These are phyloP conservation scores for Zea luxurians DNA, from an alignment of 176 grass and related monocot species.

Conservation along the genomic window DNA sequence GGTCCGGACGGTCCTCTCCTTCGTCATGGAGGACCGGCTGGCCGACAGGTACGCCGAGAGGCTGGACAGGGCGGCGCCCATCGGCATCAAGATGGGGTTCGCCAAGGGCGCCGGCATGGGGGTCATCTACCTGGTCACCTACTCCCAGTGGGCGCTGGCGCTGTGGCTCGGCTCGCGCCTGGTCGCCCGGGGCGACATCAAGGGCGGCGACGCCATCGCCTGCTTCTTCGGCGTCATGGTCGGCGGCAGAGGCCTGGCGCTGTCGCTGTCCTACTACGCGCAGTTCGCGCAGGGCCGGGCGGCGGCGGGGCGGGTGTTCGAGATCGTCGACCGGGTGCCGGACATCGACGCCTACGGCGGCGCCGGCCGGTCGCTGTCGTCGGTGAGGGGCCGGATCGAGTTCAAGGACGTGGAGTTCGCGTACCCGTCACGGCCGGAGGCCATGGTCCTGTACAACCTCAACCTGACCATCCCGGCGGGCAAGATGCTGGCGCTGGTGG, in stretches of 20 bases:
- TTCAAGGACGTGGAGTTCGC: slow-evolving; percentile 64
- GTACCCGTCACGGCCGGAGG: slow-evolving; percentile 56
- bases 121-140: slow-evolving; percentile 61
- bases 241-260: slow-evolving; percentile 57
- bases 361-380: slow-evolving; percentile 12
- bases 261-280: slow-evolving; percentile 55
- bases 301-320: slow-evolving; percentile 55
- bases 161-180: slow-evolving; percentile 63
- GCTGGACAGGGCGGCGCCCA: slow-evolving; percentile 42
- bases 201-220: slow-evolving; percentile 60
- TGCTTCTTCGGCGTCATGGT: slow-evolving; percentile 77
- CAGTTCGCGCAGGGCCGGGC: slow-evolving; percentile 55
- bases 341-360: slow-evolving; percentile 51
- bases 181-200: slow-evolving; percentile 45
- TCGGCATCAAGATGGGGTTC: slow-evolving; percentile 62
- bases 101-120: slow-evolving; percentile 77
- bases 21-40: slow-evolving; percentile 69
- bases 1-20: slow-evolving; percentile 61
- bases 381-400: slow-evolving; percentile 40
- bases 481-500: slow-evolving; percentile 52
- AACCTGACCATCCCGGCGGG: slow-evolving; percentile 44
- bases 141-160: slow-evolving; percentile 69
- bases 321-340: slow-evolving; percentile 56
- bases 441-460: slow-evolving; percentile 49
- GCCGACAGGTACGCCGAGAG: slow-evolving; percentile 44